A percentile compares a stretch with the other conserved stretches of the same genome.
These are phyloP conservation scores for Dioszegia crocea DNA, from an alignment of 768 basidiomycete species.

Conservation along the genomic window DNA sequence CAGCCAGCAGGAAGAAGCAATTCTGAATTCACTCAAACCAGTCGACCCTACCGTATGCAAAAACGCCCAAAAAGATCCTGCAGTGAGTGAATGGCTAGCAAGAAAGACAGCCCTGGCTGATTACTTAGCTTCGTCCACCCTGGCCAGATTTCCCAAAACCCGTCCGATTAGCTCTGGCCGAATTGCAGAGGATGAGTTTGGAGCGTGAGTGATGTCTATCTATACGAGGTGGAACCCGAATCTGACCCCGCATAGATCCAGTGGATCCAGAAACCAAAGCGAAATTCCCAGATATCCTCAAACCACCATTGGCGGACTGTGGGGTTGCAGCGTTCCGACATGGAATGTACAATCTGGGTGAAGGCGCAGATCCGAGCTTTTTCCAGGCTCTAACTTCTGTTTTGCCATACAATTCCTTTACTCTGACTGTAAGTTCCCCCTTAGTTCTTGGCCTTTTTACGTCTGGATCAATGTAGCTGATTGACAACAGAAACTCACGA, in stretches of 20 bases:
- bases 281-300: conserved; percentile 80
- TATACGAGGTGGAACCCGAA: too few relatives aligned
- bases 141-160: conserved; percentile 26
- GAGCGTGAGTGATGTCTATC: conserved; percentile 36
- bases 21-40: not conserved
- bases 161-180: conserved; percentile 15
- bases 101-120: too few relatives aligned
- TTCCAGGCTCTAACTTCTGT: conserved; percentile 69
- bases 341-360: conserved; percentile 62
- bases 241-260: conserved; percentile 53
- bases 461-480: not conserved
- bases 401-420: conserved; percentile 87
- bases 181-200: conserved; percentile 15
- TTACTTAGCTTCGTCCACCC: conserved; percentile 38
- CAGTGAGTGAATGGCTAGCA: conserved; percentile 16
- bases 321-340: conserved; percentile 73
- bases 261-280: conserved; percentile 66
- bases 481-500: conserved; percentile 75
- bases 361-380: conserved; percentile 69
- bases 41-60: conserved; percentile 23
- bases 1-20: not conserved
- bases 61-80: conserved; percentile 22
- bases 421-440: conserved; percentile 64
- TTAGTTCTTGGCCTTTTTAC: not conserved
- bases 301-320: conserved; percentile 65